phyloP scores from a whole-genome alignment of 129 eudicot genomes.

The Artemisia tridentata region DNA sequence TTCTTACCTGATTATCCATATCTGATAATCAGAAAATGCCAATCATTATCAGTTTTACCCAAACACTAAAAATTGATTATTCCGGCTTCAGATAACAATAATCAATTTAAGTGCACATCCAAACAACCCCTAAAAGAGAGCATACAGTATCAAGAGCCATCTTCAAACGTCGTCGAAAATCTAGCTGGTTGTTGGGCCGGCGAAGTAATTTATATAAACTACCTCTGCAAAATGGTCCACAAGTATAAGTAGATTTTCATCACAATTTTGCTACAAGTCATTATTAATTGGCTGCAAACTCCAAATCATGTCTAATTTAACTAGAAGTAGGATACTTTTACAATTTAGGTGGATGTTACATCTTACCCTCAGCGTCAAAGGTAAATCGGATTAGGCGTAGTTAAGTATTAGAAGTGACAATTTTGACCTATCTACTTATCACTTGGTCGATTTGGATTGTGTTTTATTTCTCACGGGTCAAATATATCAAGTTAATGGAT shows the following conservation, averaged over 20 bases:
- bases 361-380: too few relatives aligned
- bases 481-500: not conserved
- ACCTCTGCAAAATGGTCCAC: slow-evolving; percentile 61
- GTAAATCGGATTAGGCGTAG: too few relatives aligned
- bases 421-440: not conserved
- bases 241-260: slow-evolving; percentile 3
- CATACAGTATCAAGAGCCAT: slow-evolving; percentile 97
- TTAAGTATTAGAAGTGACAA: not conserved
- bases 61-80: slow-evolving; percentile 21
- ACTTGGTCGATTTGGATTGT: not conserved
- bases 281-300: too few relatives aligned
- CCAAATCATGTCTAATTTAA: too few relatives aligned
- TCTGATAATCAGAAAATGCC: slow-evolving; percentile 23
- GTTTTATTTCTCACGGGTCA: not conserved
- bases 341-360: too few relatives aligned
- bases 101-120: slow-evolving; percentile 18
- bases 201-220: slow-evolving; percentile 89
- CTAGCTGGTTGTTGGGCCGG: slow-evolving; percentile 91
- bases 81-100: slow-evolving; percentile 6
- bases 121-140: slow-evolving; percentile 19
- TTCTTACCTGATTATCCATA: slow-evolving; percentile 27
- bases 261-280: not conserved
- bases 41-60: slow-evolving; percentile 23
- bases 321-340: not conserved
- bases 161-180: slow-evolving; percentile 84